Conservation (phyloP, 2,329 filamentous ascomycete genomes). For the Pseudocercospora ulei region DNA sequence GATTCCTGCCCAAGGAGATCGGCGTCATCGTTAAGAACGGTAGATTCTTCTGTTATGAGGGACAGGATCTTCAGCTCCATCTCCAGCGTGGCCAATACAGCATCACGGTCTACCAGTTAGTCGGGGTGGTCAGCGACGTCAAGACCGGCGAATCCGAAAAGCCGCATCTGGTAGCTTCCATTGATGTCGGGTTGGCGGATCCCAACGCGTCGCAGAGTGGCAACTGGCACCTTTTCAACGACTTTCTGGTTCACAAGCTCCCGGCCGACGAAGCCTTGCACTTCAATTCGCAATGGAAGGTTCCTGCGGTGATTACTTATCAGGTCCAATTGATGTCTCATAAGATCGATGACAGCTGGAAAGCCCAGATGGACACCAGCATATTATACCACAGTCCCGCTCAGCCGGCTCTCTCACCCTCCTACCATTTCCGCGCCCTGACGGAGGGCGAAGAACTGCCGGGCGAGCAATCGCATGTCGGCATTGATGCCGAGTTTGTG, state of each 20-base stretch:
- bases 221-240: conserved; percentile 94
- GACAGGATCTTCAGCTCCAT: conserved; percentile 73
- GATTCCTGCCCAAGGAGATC: conserved; percentile 88
- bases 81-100: conserved; percentile 68
- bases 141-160: conserved; percentile 77
- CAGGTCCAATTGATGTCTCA: conserved; percentile 75
- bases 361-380: conserved; percentile 68
- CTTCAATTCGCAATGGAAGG: conserved; percentile 87
- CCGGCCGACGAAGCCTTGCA: conserved; percentile 72
- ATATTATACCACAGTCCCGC: conserved; percentile 68
- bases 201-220: conserved; percentile 49
- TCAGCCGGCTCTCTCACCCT: conserved; percentile 32
- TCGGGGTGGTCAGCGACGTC: conserved; percentile 83
- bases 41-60: conserved; percentile 92
- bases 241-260: conserved; percentile 80
- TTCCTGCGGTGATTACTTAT: conserved; percentile 77
- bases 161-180: conserved; percentile 79
- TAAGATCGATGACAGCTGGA: conserved; percentile 77
- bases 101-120: conserved; percentile 80
- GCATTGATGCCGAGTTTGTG: conserved; percentile 94
- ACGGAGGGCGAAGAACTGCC: conserved; percentile 46
- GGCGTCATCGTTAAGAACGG: conserved; percentile 82
- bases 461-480: conserved; percentile 57
- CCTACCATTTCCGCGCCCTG: conserved; percentile 28
- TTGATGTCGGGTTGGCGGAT: conserved; percentile 67